Conservation (phyloP, 441 rosid species). For the Euphorbia celastroides region DNA sequence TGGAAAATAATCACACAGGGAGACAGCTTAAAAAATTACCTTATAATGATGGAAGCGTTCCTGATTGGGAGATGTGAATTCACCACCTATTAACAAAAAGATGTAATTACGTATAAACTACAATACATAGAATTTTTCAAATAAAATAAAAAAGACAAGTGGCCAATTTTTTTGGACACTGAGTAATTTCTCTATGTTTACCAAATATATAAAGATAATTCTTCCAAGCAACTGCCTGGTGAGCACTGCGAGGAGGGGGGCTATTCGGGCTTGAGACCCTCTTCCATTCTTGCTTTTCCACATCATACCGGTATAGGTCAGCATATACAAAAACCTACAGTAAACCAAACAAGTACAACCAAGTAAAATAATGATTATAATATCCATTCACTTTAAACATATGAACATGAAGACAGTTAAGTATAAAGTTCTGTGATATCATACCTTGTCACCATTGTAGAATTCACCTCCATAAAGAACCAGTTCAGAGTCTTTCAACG, state of each 20-base stretch:
- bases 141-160: not conserved
- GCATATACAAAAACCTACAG: conserved; percentile 90
- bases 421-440: not conserved
- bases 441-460: conserved; percentile 89
- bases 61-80: conserved; percentile 94
- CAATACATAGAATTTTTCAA: not conserved
- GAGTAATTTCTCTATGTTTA: conserved; percentile 20
- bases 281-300: conserved; percentile 93
- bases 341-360: conserved; percentile 13
- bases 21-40: conserved; percentile 31
- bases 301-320: conserved; percentile 79
- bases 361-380: not conserved
- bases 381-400: conserved; percentile 4
- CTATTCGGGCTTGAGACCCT: conserved; percentile 85
- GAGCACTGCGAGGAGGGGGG: conserved; percentile 98
- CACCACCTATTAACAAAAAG: conserved; percentile 61
- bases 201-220: conserved; percentile 91
- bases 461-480: conserved; percentile 89
- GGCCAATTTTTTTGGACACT: not conserved
- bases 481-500: conserved; percentile 80
- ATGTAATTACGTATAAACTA: conserved; percentile 10
- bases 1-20: not conserved
- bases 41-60: conserved; percentile 96
- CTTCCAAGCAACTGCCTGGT: conserved; percentile 96
- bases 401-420: not conserved